Evolutionary conservation across 306 rosid species (phyloP).

Genomic region (Fragaria nilgerrensis): DNA sequence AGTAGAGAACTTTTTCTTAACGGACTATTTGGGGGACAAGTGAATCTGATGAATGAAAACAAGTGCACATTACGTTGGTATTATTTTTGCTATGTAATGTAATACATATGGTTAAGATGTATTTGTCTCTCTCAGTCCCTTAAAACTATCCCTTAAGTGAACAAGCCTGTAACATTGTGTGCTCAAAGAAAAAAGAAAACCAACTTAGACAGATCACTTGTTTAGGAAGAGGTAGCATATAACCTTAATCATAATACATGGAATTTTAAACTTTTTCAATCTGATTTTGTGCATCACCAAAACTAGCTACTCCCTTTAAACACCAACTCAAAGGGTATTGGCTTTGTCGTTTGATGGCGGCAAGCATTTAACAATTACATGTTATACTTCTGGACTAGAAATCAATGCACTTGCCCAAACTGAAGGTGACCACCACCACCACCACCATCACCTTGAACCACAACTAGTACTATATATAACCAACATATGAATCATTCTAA

Average conservation of each 20-base stretch:
- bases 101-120: no score
- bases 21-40: no score
- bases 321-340: not conserved
- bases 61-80: no score
- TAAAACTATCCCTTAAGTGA: no score
- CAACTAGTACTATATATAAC: not conserved
- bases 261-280: not conserved
- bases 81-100: no score
- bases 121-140: no score
- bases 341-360: not conserved
- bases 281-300: not conserved
- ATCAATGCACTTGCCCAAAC: not conserved
- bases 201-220: no score
- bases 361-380: not conserved
- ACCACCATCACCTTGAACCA: not conserved
- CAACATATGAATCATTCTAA: constrained; percentile 30
- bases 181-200: no score
- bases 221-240: not conserved
- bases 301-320: not conserved
- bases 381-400: not conserved
- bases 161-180: no score
- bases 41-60: no score
- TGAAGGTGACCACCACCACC: constrained; percentile 2
- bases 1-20: not conserved
- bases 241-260: not conserved